These are phyloP conservation scores for Mycena vulgaris DNA, from an alignment of 768 basidiomycete genomes.

Conservation along the genomic window DNA sequence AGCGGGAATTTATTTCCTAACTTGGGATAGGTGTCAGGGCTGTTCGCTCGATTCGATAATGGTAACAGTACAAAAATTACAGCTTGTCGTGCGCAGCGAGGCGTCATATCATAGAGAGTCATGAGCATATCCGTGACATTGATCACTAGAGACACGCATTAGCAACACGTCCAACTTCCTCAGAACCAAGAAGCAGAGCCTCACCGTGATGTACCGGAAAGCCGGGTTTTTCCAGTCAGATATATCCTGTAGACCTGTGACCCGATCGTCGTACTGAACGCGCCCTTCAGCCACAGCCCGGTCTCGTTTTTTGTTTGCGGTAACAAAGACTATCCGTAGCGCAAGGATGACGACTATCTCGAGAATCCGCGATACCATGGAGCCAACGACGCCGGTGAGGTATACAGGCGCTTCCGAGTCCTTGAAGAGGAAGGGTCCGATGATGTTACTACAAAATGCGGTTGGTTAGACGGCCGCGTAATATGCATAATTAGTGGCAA, in stretches of 20 bases:
- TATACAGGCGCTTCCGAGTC: conserved; percentile 41
- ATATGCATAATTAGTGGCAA: not conserved
- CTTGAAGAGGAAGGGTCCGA: conserved; percentile 46
- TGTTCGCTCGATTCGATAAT: too few species aligned
- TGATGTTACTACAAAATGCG: conserved; percentile 37
- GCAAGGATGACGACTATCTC: conserved; percentile 45
- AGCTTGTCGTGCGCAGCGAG: not conserved
- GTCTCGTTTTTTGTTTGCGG: conserved; percentile 39
- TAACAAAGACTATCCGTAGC: conserved; percentile 41
- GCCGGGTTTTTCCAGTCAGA: conserved; percentile 47
- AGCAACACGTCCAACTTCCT: not conserved
- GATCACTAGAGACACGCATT: conserved; percentile 4
- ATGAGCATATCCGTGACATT: too few species aligned
- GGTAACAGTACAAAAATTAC: not conserved
- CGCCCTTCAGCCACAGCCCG: conserved; percentile 41
- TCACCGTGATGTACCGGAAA: conserved; percentile 42
- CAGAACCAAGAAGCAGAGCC: not conserved
- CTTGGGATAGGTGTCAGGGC: too few species aligned
- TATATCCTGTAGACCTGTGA: conserved; percentile 39
- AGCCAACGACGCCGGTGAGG: conserved; percentile 43
- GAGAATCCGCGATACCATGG: conserved; percentile 43
- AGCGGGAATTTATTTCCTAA: too few species aligned
- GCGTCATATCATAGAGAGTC: not conserved
- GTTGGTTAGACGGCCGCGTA: not conserved
- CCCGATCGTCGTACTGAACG: conserved; percentile 38